These are phyloP conservation scores for Coemansia asiatica DNA, from an alignment of 192 early-diverging fungal species.

Conservation along the genomic window DNA sequence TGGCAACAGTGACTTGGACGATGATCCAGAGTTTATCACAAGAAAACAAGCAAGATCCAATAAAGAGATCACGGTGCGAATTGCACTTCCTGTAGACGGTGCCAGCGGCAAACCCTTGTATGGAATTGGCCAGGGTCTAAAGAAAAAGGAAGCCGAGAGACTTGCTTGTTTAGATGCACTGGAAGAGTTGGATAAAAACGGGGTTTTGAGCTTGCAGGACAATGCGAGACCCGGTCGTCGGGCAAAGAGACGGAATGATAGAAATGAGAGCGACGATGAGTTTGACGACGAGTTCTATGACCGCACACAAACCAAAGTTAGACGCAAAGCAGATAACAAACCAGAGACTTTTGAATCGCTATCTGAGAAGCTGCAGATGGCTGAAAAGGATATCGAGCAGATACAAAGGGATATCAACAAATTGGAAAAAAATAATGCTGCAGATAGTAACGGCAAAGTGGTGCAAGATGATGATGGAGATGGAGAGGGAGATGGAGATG, in stretches of 20 bases:
- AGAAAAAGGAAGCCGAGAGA: constrained; percentile 59
- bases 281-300: constrained; percentile 72
- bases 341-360: constrained; percentile 72
- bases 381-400: constrained; percentile 39
- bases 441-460: neutral
- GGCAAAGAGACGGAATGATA: constrained; percentile 8
- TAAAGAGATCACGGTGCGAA: constrained; percentile 11
- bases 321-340: constrained; percentile 26
- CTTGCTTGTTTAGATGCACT: constrained; percentile 66
- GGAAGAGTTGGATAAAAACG: constrained; percentile 59
- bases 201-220: constrained; percentile 32
- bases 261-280: constrained; percentile 49
- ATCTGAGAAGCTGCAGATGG: constrained; percentile 26
- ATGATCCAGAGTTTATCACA: neutral
- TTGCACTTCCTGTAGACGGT: constrained; percentile 25
- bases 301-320: constrained; percentile 32
- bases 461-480: constrained; percentile 42
- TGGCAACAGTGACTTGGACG: neutral
- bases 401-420: constrained; percentile 12
- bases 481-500: no score
- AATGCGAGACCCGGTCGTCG: neutral
- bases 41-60: neutral
- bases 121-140: constrained; percentile 10
- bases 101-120: constrained; percentile 17
- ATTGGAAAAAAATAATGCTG: neutral